Evolutionary conservation across 257 asterid species (phyloP).

Genomic region (Solanum dulcamara): DNA sequence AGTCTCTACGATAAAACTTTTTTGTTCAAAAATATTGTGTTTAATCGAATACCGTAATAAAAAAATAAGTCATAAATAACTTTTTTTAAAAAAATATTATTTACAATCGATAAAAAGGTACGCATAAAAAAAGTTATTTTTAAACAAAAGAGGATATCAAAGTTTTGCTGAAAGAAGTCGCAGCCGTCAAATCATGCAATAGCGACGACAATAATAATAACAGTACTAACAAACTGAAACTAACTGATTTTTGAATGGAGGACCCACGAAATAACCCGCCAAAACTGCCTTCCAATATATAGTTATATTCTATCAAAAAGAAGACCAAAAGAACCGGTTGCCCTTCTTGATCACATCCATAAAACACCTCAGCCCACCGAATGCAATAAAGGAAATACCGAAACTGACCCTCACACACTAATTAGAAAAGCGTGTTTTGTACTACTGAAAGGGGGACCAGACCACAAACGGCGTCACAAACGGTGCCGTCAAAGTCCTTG

Average conservation of each 20-base stretch:
- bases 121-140: neutral
- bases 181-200: neutral
- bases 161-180: neutral
- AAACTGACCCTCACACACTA: neutral
- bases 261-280: neutral
- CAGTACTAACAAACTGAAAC: neutral
- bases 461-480: constrained; percentile 2
- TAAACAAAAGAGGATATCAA: neutral
- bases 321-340: neutral
- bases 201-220: neutral
- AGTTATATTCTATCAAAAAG: neutral
- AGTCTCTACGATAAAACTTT: neutral
- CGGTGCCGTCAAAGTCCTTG: neutral
- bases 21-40: neutral
- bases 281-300: neutral
- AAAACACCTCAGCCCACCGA: neutral
- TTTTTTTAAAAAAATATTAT: neutral
- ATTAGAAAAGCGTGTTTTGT: neutral
- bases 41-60: neutral
- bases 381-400: neutral
- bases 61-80: neutral
- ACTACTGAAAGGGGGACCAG: neutral
- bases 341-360: neutral
- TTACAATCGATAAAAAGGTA: neutral
- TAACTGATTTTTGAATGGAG: constrained; percentile 1